Conservation (phyloP, 176 grass and related monocot genomes). For the Carex littledalei region DNA sequence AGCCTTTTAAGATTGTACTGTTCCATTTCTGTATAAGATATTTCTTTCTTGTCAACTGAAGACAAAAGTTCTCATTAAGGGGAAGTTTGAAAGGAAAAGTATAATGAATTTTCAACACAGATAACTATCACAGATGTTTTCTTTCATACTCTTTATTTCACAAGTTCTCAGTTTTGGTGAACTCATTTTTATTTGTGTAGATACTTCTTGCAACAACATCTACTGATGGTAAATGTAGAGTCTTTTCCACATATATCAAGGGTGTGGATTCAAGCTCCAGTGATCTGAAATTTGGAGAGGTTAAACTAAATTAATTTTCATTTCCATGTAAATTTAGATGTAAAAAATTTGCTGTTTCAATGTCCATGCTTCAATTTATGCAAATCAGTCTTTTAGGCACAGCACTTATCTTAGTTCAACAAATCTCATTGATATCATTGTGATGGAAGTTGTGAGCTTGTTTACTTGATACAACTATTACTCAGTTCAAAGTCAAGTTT, state of each 20-base stretch:
- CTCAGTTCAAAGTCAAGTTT: background rate
- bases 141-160: background rate
- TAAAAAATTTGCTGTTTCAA: background rate
- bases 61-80: background rate
- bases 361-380: background rate
- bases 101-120: background rate
- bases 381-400: background rate
- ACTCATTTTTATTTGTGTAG: constrained; percentile 42
- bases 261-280: constrained; percentile 62
- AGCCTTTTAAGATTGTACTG: background rate
- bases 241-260: constrained; percentile 92
- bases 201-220: constrained; percentile 96
- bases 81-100: background rate
- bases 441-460: background rate
- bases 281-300: constrained; percentile 94
- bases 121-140: background rate
- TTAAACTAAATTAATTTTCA: constrained; percentile 21
- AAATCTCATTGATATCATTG: background rate
- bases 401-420: background rate
- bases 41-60: background rate
- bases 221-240: constrained; percentile 93
- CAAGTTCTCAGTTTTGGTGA: constrained; percentile 8
- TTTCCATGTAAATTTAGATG: background rate
- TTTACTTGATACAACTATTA: background rate
- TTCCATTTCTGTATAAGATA: background rate